A percentile compares a stretch with the other conserved stretches of the same genome.
Evolutionary conservation across 2,329 filamentous ascomycete genomes (phyloP).

Genomic region (Neonectria ditissima): DNA sequence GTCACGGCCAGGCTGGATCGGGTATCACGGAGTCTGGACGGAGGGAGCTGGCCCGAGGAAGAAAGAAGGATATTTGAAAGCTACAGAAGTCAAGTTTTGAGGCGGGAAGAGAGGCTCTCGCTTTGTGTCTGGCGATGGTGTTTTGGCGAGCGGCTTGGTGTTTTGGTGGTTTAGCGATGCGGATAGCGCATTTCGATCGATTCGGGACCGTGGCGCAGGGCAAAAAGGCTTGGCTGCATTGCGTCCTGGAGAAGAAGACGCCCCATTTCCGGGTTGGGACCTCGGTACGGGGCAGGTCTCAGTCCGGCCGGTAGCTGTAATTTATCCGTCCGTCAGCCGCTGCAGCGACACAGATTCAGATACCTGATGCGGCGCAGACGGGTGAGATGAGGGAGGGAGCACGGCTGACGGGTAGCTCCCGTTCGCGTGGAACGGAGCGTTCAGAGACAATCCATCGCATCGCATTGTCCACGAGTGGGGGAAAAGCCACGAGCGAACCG

Average conservation of each 20-base stretch:
- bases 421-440: slow-evolving; percentile 5
- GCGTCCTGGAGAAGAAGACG: neutral
- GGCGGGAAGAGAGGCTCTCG: neutral
- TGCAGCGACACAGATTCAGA: too few relatives aligned
- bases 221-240: neutral
- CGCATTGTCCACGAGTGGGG: neutral
- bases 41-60: slow-evolving; percentile 15
- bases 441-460: neutral
- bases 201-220: neutral
- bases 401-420: neutral
- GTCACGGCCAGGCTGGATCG: slow-evolving; percentile 2
- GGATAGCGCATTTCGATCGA: neutral
- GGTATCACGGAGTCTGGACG: neutral
- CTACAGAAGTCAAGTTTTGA: neutral
- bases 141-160: neutral
- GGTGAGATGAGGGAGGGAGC: neutral
- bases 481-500: neutral
- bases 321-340: neutral
- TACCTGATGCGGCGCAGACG: neutral
- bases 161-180: neutral
- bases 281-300: too few relatives aligned
- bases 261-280: neutral
- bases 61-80: neutral
- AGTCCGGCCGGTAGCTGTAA: neutral
- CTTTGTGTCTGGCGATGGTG: neutral